A percentile compares a stretch with the other conserved stretches of the same genome.
phyloP scores from a whole-genome alignment of 1,139 yeast species.

The Groenewaldozyma auringiensis region DNA sequence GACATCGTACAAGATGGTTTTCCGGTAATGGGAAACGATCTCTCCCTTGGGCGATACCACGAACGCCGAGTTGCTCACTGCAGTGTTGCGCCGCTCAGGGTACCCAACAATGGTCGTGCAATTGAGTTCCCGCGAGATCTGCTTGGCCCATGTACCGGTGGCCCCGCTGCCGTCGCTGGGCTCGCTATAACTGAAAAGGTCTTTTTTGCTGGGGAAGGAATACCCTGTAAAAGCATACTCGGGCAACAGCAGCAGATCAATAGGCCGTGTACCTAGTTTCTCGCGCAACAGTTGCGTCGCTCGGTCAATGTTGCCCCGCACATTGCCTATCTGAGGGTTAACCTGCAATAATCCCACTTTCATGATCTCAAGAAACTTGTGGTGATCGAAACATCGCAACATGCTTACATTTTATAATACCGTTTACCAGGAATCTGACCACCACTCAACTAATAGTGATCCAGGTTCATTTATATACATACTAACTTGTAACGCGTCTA shows the following conservation, averaged over 20 bases:
- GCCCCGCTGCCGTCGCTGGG: conserved; percentile 34
- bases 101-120: conserved; percentile 79
- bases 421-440: no score
- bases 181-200: conserved; percentile 59
- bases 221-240: conserved; percentile 86
- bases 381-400: no score
- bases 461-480: no score
- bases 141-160: conserved; percentile 50
- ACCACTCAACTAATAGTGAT: no score
- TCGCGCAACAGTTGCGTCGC: conserved; percentile 37
- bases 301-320: conserved; percentile 46
- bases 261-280: conserved; percentile 9
- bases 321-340: conserved; percentile 55
- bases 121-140: conserved; percentile 41
- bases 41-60: conserved; percentile 54
- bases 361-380: no score
- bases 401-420: no score
- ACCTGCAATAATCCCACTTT: conserved; percentile 41
- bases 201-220: conserved; percentile 46
- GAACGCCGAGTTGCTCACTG: conserved; percentile 64
- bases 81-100: conserved; percentile 46
- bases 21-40: conserved; percentile 61
- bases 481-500: no score
- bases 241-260: conserved; percentile 61
- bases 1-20: conserved; percentile 68